These are phyloP conservation scores for Plenodomus biglobosus DNA, from an alignment of 2,329 filamentous ascomycete species.

Conservation along the genomic window DNA sequence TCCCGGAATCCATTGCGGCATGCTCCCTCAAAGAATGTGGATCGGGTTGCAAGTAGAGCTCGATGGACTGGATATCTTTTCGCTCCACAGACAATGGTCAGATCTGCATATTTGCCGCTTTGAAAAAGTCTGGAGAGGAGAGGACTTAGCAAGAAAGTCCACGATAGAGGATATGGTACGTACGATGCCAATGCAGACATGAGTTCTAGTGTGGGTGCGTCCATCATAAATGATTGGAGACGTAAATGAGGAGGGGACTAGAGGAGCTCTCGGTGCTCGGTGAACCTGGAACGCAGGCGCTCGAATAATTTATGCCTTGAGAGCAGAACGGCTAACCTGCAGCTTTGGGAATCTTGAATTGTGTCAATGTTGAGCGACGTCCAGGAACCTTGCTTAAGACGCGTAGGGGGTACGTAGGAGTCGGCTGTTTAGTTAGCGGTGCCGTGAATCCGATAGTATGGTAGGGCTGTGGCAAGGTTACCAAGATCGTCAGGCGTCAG, in stretches of 20 bases:
- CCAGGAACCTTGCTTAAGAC: constrained; percentile 12
- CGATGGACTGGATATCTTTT: constrained; percentile 52
- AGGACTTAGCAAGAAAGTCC: constrained; percentile 30
- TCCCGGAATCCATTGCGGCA: constrained; percentile 44
- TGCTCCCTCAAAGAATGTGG: constrained; percentile 50
- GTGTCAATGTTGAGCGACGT: background rate
- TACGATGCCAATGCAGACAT: constrained; percentile 53
- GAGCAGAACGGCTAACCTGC: too few relatives aligned
- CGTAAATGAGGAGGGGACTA: background rate
- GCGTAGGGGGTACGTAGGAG: constrained; percentile 21
- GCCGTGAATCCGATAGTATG: constrained; percentile 15
- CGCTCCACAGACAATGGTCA: constrained; percentile 51
- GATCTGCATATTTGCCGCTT: constrained; percentile 50
- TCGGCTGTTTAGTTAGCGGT: constrained; percentile 9
- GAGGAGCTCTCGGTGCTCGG: background rate
- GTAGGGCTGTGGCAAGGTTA: constrained; percentile 20
- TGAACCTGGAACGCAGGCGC: background rate
- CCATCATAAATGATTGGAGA: constrained; percentile 33
- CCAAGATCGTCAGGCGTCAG: constrained; percentile 10
- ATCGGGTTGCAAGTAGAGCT: constrained; percentile 53
- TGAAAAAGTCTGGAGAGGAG: constrained; percentile 37
- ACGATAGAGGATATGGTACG: constrained; percentile 21
- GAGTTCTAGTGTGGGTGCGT: constrained; percentile 48
- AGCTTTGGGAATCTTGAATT: background rate
- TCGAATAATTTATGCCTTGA: background rate